These are phyloP conservation scores for Neocucurbitaria cava DNA, from an alignment of 2,329 filamentous ascomycete species.

Conservation along the genomic window DNA sequence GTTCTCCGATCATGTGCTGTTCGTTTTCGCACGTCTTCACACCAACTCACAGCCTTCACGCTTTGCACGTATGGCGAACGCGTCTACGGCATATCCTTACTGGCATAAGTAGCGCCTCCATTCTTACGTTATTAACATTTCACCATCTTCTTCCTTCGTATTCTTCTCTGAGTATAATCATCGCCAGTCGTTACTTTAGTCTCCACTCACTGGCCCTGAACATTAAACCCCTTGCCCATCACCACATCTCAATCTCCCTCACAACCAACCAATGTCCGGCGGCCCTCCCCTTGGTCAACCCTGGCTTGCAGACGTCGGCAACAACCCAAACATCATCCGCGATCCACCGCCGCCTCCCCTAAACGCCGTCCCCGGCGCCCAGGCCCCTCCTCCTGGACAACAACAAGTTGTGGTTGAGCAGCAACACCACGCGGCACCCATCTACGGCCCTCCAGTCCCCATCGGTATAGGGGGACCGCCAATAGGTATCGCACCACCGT, in stretches of 20 bases:
- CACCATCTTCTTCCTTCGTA: neutral
- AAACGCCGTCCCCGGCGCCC: constrained; percentile 17
- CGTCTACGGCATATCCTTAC: neutral
- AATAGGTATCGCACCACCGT: constrained; percentile 19
- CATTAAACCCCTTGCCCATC: neutral
- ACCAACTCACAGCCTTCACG: constrained; percentile 21
- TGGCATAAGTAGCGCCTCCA: constrained; percentile 4
- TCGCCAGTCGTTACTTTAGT: neutral
- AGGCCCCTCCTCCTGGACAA: constrained; percentile 9
- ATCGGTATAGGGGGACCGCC: constrained; percentile 27
- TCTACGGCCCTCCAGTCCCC: constrained; percentile 30
- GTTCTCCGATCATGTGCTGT: constrained; percentile 8
- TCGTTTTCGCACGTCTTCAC: constrained; percentile 2
- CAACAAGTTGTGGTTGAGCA: constrained; percentile 28
- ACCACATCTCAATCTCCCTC: neutral
- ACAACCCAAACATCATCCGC: constrained; percentile 45
- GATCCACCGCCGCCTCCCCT: constrained; percentile 39
- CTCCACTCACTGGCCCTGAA: neutral
- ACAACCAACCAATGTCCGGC: constrained; percentile 27
- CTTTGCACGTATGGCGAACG: constrained; percentile 2
- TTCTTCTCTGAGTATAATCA: neutral
- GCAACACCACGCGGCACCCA: constrained; percentile 25
- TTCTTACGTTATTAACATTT: neutral
- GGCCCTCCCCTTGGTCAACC: constrained; percentile 32
- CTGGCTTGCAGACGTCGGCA: constrained; percentile 38